phyloP scores from a whole-genome alignment of 441 rosid genomes.

The Gossypium davidsonii region DNA sequence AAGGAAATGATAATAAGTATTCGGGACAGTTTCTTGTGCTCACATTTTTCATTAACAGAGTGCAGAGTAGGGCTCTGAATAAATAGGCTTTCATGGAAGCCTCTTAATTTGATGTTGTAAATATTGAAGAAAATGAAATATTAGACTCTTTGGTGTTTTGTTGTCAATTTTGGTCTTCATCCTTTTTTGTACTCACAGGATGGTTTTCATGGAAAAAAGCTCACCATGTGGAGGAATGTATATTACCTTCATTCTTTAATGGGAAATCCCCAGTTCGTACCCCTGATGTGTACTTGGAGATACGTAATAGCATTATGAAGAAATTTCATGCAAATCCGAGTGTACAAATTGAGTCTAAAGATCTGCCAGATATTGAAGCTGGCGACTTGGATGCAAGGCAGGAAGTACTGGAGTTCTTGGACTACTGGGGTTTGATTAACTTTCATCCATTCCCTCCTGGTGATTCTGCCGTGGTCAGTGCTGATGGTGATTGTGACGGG shows the following conservation, averaged over 20 bases:
- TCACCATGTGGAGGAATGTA: slow-evolving; percentile 78
- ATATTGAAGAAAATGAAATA: neutral
- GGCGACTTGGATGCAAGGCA: slow-evolving; percentile 67
- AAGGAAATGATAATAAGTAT: neutral
- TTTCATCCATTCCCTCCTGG: slow-evolving; percentile 71
- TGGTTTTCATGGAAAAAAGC: slow-evolving; percentile 90
- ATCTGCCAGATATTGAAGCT: slow-evolving; percentile 67
- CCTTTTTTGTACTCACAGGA: slow-evolving; percentile 40
- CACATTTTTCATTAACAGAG: neutral
- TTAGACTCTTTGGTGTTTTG: neutral
- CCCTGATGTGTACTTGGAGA: slow-evolving; percentile 58
- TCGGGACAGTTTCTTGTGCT: neutral
- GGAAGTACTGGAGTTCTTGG: slow-evolving; percentile 90
- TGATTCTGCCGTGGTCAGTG: slow-evolving; percentile 32
- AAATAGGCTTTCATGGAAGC: neutral
- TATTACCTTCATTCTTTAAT: slow-evolving; percentile 72
- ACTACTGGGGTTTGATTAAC: slow-evolving; percentile 95
- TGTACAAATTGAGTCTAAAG: slow-evolving; percentile 54
- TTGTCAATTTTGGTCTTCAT: neutral
- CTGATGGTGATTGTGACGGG: slow-evolving; percentile 33
- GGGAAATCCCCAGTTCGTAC: slow-evolving; percentile 64
- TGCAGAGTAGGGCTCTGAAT: neutral
- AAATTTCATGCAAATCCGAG: slow-evolving; percentile 74
- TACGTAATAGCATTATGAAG: slow-evolving; percentile 77
- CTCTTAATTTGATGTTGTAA: neutral